Base-by-base conservation (phyloP, 2,329 filamentous ascomycete species). In the Pseudogymnoascus sp. region DNA sequence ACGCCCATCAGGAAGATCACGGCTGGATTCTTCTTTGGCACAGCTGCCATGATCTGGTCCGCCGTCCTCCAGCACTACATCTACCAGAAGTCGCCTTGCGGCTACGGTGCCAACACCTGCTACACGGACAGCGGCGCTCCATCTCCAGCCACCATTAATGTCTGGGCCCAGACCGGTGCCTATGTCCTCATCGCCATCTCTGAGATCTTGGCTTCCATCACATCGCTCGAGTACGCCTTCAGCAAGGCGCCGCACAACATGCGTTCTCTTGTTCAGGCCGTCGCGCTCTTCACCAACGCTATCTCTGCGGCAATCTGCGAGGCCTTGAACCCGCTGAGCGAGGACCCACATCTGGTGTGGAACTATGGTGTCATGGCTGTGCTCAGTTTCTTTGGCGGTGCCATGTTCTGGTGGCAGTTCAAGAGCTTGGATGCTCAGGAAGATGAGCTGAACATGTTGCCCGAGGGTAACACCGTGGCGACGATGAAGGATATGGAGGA, bases 241-340 rank as follows among this genome's bases (percentile, higher is more conserved):
- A 88, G 85, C 68, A 89, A 90, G 73, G 87, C 87, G 0, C 87
- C 87, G 1, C 80, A 81, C 41, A 83, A 78, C 70, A 88, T 90
- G 85, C 82, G 85, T 71, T 83, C 81, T 0, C 83, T 82, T 12
- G 80, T 85, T 28, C 77, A 82, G 67, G 78, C 82, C 0, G 74
- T 85, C 62, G 82, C 77, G 66, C 73, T 85, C 7, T 77, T 85
- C 64, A 84, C 81, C 65, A 82, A 79, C 61, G 82, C 83, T 0
- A 75, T 86, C 63, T 81, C 80, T 3, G 78, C 77, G 37, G 82
- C 82, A 1, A 66, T 80, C 6, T 75, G 75, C 28, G 73, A 78
- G 64, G 76, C 77, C 0, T 64, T 80, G 20, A 71, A 75, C 20
- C 75, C 77, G 0, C 68, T 74, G 1, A 75, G 76, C 4, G 65